Evolutionary conservation across 139 green algal genomes (phyloP).

Genomic region (Chlorella sp.): DNA sequence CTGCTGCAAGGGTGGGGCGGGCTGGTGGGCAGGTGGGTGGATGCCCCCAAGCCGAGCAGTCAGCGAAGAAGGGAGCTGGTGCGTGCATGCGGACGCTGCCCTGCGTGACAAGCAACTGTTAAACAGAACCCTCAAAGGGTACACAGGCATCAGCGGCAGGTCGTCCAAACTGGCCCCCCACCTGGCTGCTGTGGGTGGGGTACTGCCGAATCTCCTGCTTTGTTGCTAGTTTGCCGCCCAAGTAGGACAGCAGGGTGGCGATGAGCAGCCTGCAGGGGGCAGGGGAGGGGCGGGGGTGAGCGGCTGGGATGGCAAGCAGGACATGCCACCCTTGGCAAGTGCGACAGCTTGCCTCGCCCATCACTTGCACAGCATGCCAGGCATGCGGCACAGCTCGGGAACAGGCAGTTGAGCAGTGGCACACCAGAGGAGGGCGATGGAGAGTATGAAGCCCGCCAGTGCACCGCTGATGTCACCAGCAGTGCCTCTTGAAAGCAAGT

Average conservation of each 20-base stretch:
- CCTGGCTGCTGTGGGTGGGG: conserved; percentile 82
- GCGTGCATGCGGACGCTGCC: too few relatives aligned
- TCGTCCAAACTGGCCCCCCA: too few relatives aligned
- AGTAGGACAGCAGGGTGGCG: conserved; percentile 50
- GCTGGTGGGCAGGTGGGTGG: conserved; percentile 29
- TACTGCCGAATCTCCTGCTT: conserved; percentile 67
- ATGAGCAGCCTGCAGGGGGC: conserved; percentile 39
- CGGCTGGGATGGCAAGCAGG: too few relatives aligned
- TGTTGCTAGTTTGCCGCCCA: conserved; percentile 57
- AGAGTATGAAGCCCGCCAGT: conserved; percentile 92
- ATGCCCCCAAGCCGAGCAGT: too few relatives aligned
- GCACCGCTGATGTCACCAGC: conserved; percentile 81
- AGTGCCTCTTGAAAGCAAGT: conserved; percentile 86
- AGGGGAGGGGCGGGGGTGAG: not conserved
- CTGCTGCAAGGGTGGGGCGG: conserved; percentile 57
- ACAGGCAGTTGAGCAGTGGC: too few relatives aligned
- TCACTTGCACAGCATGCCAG: too few relatives aligned
- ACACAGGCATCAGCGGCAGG: too few relatives aligned
- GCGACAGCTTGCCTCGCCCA: too few relatives aligned
- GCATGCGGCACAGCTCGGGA: too few relatives aligned
- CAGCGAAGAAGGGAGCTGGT: not conserved
- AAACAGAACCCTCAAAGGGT: too few relatives aligned
- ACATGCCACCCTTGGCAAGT: too few relatives aligned
- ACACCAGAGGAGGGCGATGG: conserved; percentile 88
- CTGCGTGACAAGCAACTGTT: too few relatives aligned